Conservation (phyloP, 108 stramenopile genomes). For the Cyclotella kingstonii region DNA sequence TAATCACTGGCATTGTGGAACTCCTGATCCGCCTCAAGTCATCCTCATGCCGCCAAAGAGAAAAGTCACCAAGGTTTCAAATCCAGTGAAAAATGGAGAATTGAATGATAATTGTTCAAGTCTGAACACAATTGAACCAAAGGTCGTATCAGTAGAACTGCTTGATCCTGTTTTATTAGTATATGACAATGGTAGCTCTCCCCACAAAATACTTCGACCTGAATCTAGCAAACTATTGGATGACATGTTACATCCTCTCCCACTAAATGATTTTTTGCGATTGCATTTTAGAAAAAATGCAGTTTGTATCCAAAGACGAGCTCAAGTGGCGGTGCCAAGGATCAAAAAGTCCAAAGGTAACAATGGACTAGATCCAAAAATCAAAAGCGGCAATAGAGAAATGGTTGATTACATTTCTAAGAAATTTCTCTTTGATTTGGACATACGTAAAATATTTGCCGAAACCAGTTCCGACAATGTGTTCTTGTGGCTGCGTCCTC, state of each 20-base stretch:
- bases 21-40: too few species aligned
- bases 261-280: slow-evolving; percentile 25
- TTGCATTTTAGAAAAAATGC: slow-evolving; percentile 54
- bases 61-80: too few species aligned
- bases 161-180: too few species aligned
- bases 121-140: too few species aligned
- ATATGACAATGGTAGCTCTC: too few species aligned
- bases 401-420: slow-evolving; percentile 38
- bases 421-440: slow-evolving; percentile 51
- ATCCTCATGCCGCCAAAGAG: too few species aligned
- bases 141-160: background rate
- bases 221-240: slow-evolving; percentile 32
- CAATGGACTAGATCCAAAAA: background rate
- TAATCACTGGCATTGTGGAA: too few species aligned
- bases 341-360: background rate
- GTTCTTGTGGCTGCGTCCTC: slow-evolving; percentile 62
- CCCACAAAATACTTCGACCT: slow-evolving; percentile 12
- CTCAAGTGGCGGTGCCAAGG: background rate
- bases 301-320: slow-evolving; percentile 41
- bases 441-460: slow-evolving; percentile 51
- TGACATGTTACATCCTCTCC: slow-evolving; percentile 46
- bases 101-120: too few species aligned
- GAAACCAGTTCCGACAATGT: slow-evolving; percentile 72
- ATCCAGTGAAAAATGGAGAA: too few species aligned
- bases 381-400: slow-evolving; percentile 8